Conservation (phyloP, 1,139 yeast species). For the Hanseniaspora sp. region DNA sequence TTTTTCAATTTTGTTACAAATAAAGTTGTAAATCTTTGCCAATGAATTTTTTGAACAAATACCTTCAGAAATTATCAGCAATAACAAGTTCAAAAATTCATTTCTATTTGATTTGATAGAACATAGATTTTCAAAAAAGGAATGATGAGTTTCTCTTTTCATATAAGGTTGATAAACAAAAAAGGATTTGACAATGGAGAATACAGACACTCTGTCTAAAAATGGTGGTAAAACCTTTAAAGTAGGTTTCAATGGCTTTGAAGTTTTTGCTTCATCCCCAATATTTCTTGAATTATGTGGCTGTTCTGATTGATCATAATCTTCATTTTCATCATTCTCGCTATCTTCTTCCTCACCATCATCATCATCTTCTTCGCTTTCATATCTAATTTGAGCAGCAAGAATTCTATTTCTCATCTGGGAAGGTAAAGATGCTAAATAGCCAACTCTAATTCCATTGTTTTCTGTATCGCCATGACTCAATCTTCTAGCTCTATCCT, state of each 20-base stretch:
- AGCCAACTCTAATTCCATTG: slow-evolving; percentile 70
- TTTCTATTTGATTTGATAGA: slow-evolving; percentile 57
- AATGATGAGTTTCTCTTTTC: slow-evolving; percentile 57
- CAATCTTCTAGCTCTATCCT: slow-evolving; percentile 39
- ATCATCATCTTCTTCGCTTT: slow-evolving; percentile 22
- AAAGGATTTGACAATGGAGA: slow-evolving; percentile 57
- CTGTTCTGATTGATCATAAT: slow-evolving; percentile 5
- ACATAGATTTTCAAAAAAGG: slow-evolving; percentile 57
- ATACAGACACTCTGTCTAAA: slow-evolving; percentile 65
- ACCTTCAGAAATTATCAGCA: slow-evolving; percentile 68
- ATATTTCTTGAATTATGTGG: slow-evolving; percentile 11
- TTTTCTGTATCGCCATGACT: slow-evolving; percentile 36
- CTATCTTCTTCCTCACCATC: slow-evolving; percentile 20
- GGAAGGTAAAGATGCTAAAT: slow-evolving; percentile 71
- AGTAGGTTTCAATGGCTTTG: not conserved
- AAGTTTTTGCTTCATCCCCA: slow-evolving; percentile 13
- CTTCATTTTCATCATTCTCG: not conserved
- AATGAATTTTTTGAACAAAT: slow-evolving; percentile 48
- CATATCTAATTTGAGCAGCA: slow-evolving; percentile 49
- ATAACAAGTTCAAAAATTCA: slow-evolving; percentile 60
- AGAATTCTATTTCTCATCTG: slow-evolving; percentile 61
- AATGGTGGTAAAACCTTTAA: slow-evolving; percentile 39
- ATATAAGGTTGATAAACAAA: slow-evolving; percentile 63
- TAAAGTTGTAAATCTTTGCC: slow-evolving; percentile 53
- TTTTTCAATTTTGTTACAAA: slow-evolving; percentile 34